Conservation (phyloP, 2,329 filamentous ascomycete genomes). For the Sordariomycetes sp. region DNA sequence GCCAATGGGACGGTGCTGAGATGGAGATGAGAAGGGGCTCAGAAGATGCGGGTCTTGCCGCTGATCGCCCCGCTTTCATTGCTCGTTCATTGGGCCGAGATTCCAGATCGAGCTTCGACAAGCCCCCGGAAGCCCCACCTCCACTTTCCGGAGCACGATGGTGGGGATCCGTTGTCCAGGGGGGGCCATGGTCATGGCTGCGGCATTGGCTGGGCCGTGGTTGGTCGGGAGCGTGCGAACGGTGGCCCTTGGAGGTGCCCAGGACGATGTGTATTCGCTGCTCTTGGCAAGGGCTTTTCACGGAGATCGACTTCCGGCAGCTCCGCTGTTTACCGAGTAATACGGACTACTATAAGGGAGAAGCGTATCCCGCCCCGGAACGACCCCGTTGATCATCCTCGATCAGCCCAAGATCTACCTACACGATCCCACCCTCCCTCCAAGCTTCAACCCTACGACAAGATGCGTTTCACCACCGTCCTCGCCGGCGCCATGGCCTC, state of each 20-base stretch:
- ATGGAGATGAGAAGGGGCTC: background rate
- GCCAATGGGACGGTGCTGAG: background rate
- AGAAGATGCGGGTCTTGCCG: background rate
- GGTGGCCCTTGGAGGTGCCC: no score
- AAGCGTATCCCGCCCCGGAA: no score
- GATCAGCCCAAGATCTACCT: background rate
- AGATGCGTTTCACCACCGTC: slow-evolving; percentile 1
- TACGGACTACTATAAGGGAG: no score
- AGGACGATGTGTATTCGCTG: no score
- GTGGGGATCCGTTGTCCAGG: no score
- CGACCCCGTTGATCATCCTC: background rate
- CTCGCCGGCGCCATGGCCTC: background rate
- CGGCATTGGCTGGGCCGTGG: no score
- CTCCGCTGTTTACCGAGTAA: no score
- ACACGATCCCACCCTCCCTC: background rate
- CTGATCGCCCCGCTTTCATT: background rate
- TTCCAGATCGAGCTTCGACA: background rate
- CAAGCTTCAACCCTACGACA: background rate
- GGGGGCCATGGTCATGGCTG: no score
- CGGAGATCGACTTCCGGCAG: no score
- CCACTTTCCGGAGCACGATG: background rate
- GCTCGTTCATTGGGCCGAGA: background rate
- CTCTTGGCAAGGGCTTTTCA: no score
- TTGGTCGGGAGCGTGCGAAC: no score
- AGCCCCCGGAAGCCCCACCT: background rate